Evolutionary conservation across 108 stramenopile species (phyloP), one percentile per base, ranked within the genome.

Genomic region (Epipyxis sp.): DNA sequence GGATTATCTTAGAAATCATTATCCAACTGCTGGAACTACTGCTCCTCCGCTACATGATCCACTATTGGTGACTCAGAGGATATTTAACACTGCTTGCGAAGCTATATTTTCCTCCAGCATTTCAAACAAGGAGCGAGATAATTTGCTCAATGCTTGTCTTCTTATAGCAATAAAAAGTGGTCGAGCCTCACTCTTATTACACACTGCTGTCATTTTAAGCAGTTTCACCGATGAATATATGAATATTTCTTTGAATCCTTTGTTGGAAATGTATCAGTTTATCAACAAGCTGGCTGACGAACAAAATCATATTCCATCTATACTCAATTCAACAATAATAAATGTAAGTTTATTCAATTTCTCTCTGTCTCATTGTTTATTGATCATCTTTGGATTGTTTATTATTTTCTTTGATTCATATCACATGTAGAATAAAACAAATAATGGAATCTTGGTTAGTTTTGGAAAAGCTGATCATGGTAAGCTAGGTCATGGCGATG

Each of bases 391-490:
- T 20, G 20, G 54, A 57, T 20, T 57, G 20, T 65, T 29, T 32
- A 25, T 29, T 32, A 10, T 65, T 29, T 32, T 65, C 34, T 3
- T 13, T 29, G 3, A 3, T 37, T 29, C 61, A 37, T 37, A 3
- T 6, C 3, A 65, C 30, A 29, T 35, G 61, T 25, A 65, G 61
- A 37, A 29, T 13, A 10, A 27, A 32, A 27, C 40, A 6, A 37
- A 74, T 42, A 25, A 27, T 37, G 16, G 13, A 10, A 27, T 34
- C 10, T 16, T 74, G n/a, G 16, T 74, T 37, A 34, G 32, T 42
- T 74, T 74, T 39, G 71, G 71, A 13, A 74, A 74, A 57, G 71
- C 71, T 10, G 71, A 74, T 57, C 71, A 74, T 37, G 71, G 71
- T 37, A 67, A 67, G 65, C 65, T 50, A 50, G 71, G 71, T 10